Conservation (phyloP, 441 rosid genomes). For the Syzygium syzygioides region DNA sequence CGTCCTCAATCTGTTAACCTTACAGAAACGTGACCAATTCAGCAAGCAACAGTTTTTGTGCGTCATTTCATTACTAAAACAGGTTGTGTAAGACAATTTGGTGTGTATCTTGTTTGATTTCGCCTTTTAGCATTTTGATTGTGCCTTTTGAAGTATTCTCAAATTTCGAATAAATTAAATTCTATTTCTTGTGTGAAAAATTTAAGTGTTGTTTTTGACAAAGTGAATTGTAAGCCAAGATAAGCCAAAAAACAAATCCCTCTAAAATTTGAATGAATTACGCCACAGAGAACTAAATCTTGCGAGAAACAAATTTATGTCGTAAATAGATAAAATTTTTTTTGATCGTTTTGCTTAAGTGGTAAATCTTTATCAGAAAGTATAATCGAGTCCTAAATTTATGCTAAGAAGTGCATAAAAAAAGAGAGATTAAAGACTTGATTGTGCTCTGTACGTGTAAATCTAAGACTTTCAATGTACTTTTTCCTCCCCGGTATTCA, state of each 20-base stretch:
- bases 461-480: neutral
- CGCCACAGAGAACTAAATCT: neutral
- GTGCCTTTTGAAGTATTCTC: neutral
- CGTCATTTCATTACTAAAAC: neutral
- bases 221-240: neutral
- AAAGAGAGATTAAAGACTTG: neutral
- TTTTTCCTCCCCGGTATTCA: neutral
- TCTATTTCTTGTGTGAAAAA: neutral
- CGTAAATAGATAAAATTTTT: neutral
- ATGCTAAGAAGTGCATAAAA: neutral
- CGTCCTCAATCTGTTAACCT: neutral
- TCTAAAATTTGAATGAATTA: neutral
- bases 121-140: neutral
- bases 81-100: neutral
- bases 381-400: no score
- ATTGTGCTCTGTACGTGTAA: neutral
- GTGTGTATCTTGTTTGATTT: neutral
- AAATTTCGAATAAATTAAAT: neutral
- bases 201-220: neutral
- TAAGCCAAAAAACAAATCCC: neutral
- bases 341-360: neutral
- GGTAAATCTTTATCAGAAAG: accelerated
- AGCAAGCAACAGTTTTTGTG: no score
- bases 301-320: neutral
- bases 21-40: no score